Conservation (phyloP, 176 grass and related monocot species). For the Oryza officinalis region DNA sequence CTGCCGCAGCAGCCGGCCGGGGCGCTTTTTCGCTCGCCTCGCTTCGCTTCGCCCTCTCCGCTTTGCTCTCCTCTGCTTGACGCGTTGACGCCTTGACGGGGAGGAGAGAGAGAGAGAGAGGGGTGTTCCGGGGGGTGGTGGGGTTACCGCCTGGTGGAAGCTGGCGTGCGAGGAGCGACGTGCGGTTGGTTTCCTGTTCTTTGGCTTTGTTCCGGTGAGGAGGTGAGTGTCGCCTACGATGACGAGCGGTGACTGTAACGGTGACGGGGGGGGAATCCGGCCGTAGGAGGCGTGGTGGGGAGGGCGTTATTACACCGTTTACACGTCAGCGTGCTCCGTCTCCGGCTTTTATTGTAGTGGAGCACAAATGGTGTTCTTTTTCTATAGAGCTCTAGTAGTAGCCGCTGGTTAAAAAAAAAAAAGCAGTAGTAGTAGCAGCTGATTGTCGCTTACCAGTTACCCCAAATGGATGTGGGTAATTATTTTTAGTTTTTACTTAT, state of each 20-base stretch:
- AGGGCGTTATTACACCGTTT: constrained; percentile 23
- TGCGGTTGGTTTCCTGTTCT: not conserved
- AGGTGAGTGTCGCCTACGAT: not conserved
- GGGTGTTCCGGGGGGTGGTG: not conserved
- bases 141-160: not conserved
- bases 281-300: not conserved
- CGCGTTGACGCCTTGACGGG: not conserved
- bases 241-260: not conserved
- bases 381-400: not conserved
- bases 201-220: not conserved
- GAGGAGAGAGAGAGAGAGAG: not conserved
- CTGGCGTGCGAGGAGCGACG: not conserved
- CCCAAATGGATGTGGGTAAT: not conserved
- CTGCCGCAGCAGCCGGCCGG: constrained; percentile 33
- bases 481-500: no score
- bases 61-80: not conserved
- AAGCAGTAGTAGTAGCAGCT: no score
- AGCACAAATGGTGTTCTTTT: not conserved
- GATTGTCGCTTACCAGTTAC: not conserved
- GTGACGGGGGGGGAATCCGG: not conserved
- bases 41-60: not conserved
- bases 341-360: not conserved
- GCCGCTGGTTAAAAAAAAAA: no score
- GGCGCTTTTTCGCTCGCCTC: constrained; percentile 4
- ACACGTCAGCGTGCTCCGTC: not conserved